Evolutionary conservation across 2,329 filamentous ascomycete species (phyloP).

Genomic region (Colletotrichum theobromicola): DNA sequence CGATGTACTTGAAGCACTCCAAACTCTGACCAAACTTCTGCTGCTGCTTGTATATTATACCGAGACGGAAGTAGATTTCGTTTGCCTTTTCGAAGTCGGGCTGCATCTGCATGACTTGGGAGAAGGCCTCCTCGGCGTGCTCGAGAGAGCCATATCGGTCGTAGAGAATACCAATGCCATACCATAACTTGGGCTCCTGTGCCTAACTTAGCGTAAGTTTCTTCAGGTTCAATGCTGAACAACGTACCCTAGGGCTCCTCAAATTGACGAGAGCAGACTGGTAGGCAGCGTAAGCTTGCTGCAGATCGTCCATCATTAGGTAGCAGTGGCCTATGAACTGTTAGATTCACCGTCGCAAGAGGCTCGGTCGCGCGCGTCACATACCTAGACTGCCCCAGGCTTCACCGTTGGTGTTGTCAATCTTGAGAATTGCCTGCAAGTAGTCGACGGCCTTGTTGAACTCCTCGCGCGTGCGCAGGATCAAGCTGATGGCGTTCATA

Average conservation of each 20-base stretch:
- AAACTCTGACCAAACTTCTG: slow-evolving; percentile 91
- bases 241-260: slow-evolving; percentile 83
- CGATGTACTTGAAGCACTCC: slow-evolving; percentile 99
- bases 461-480: slow-evolving; percentile 89
- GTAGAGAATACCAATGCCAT: slow-evolving; percentile 96
- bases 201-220: slow-evolving; percentile 19
- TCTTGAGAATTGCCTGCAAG: slow-evolving; percentile 86
- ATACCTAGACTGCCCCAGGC: slow-evolving; percentile 94
- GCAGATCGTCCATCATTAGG: slow-evolving; percentile 97
- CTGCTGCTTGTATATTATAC: slow-evolving; percentile 99
- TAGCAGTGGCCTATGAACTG: slow-evolving; percentile 82
- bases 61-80: slow-evolving; percentile 96
- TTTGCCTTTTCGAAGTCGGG: slow-evolving; percentile 98
- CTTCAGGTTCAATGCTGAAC: neutral
- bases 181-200: slow-evolving; percentile 96
- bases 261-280: slow-evolving; percentile 94
- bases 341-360: slow-evolving; percentile 19
- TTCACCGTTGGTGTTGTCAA: slow-evolving; percentile 89
- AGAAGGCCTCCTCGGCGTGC: slow-evolving; percentile 97
- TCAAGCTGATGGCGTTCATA: slow-evolving; percentile 93
- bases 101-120: slow-evolving; percentile 98
- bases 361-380: slow-evolving; percentile 29
- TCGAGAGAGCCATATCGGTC: slow-evolving; percentile 96
- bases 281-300: slow-evolving; percentile 96
- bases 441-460: slow-evolving; percentile 95